These are phyloP conservation scores for Tardiomyces depauwii DNA, from an alignment of 1,139 yeast genomes.

Conservation along the genomic window DNA sequence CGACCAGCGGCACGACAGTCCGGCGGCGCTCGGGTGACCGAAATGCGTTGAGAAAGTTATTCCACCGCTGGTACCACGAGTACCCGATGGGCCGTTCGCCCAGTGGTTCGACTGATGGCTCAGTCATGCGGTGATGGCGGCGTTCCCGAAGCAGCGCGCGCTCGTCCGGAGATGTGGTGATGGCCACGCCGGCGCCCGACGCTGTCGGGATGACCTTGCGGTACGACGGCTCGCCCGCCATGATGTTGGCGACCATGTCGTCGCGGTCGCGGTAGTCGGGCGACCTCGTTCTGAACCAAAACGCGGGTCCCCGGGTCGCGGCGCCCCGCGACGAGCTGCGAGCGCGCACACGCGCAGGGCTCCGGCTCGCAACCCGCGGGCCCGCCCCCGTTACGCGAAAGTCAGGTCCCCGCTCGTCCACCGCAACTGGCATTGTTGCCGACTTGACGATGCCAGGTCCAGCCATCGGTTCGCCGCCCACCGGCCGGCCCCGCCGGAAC, in stretches of 20 bases:
- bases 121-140: no score
- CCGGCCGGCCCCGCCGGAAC: background rate
- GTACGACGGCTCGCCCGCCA: background rate
- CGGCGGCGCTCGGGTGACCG: background rate
- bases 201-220: background rate
- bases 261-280: background rate
- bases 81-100: background rate
- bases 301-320: background rate
- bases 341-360: background rate
- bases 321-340: background rate
- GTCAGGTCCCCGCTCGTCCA: background rate
- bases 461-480: background rate
- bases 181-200: background rate
- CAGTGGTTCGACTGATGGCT: background rate
- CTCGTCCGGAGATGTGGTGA: background rate
- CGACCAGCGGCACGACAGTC: background rate
- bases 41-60: background rate
- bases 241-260: background rate
- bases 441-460: background rate
- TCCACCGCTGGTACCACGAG: background rate
- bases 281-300: background rate
- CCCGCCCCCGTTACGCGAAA: background rate
- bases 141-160: background rate
- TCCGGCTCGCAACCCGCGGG: background rate
- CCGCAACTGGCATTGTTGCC: background rate